Conservation (phyloP, 2,329 filamentous ascomycete species). For the Calonectria naviculata region DNA sequence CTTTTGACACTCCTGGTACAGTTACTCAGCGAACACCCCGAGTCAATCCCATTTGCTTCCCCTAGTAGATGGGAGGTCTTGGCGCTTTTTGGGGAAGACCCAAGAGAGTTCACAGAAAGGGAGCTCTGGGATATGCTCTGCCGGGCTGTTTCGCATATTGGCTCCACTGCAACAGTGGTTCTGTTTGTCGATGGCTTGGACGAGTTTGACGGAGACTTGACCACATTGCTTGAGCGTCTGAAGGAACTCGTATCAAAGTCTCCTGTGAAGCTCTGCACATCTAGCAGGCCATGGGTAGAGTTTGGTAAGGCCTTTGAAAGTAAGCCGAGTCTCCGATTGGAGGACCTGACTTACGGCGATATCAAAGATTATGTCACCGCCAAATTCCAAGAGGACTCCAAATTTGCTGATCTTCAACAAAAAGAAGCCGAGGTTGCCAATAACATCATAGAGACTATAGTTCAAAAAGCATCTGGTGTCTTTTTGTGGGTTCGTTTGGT, state of each 20-base stretch:
- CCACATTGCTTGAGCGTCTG: not conserved
- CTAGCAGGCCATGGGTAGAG: slow-evolving; percentile 21
- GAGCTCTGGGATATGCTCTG: not conserved
- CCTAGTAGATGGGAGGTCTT: not conserved
- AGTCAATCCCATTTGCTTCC: not conserved
- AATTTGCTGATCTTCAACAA: not conserved
- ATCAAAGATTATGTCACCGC: not conserved
- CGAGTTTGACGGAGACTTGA: no score
- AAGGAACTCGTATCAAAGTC: not conserved
- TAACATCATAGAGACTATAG: not conserved
- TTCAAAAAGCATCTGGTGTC: not conserved
- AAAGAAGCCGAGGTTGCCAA: not conserved
- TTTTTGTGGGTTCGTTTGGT: not conserved
- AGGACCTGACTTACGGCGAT: not conserved
- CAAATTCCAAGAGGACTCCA: not conserved
- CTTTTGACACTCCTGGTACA: not conserved
- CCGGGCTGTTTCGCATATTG: not conserved
- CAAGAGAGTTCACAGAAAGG: not conserved
- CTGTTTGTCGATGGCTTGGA: not conserved
- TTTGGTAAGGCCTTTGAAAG: not conserved
- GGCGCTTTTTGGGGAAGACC: not conserved
- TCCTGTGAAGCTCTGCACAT: not conserved
- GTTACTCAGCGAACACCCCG: not conserved
- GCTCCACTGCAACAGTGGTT: not conserved
- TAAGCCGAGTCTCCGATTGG: not conserved